Conservation (phyloP, 148 eudicot genomes). For the Rhododendron kiyosumense region DNA sequence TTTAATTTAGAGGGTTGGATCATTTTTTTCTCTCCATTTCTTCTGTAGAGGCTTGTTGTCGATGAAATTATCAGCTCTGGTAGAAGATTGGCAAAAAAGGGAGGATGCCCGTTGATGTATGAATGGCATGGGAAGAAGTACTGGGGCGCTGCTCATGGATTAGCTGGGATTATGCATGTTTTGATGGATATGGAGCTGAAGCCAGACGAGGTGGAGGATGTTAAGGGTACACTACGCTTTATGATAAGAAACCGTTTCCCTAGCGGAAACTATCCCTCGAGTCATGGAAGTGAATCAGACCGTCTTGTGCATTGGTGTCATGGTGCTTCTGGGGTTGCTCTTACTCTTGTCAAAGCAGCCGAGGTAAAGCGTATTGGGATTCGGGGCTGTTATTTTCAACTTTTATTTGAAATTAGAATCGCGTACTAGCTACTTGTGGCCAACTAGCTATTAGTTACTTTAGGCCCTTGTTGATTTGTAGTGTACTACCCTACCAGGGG, state of each 20-base stretch:
- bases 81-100: constrained; percentile 40
- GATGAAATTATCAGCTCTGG: constrained; percentile 53
- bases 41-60: constrained; percentile 47
- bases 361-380: constrained; percentile 41
- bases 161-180: constrained; percentile 80
- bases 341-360: constrained; percentile 82
- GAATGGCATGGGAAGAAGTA: constrained; percentile 83
- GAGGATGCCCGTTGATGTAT: constrained; percentile 71
- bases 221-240: constrained; percentile 60
- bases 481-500: not conserved
- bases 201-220: constrained; percentile 61
- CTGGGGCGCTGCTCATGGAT: constrained; percentile 95
- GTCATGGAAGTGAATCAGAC: constrained; percentile 76
- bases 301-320: constrained; percentile 96
- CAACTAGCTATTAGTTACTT: not conserved
- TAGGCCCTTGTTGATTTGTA: not conserved
- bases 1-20: not conserved
- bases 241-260: constrained; percentile 66
- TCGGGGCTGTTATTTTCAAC: not conserved
- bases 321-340: constrained; percentile 91
- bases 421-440: not conserved
- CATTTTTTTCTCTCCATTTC: not conserved
- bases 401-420: not conserved
- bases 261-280: constrained; percentile 80
- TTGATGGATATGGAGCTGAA: constrained; percentile 72